Evolutionary conservation across 1,139 yeast genomes (phyloP), one percentile per base, ranked within the genome.

Genomic region (Sugiyamaella paludigena): DNA sequence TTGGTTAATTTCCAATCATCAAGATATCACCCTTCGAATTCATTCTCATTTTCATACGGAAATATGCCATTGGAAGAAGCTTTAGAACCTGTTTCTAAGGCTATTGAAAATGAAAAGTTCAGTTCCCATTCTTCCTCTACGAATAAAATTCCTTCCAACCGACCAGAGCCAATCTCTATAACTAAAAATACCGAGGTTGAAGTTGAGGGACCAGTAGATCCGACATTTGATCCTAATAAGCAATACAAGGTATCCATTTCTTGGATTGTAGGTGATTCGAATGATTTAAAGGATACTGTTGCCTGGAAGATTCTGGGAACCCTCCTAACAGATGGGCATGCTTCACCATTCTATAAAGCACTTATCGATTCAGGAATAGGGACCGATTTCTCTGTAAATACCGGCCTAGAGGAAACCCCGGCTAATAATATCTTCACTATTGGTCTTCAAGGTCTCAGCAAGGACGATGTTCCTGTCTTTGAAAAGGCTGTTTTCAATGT

Each of bases 1-100:
- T 74, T 92, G 52, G 72, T 84, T 6, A 81, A 82, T 29, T 92
- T 87, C 71, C 98, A 92, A 62, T 67, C 73, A 5, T 66, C 69
- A 4, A 78, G 85, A 60, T 92, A 92, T 65, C 96, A 91, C 63
- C 98, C 98, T 1, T 84, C 95, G 1, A 92, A 92, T 64, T 80
- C 96, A 1, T 82, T 77, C 60, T 84, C 96, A 0, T 88, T 84
- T 65, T 86, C 97, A 0, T 92, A 92, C 63, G 98, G 98, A 34
- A 78, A 82, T 48, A 74, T 88, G 48, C 82, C 88, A 0, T 71
- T 91, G 51, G 69, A 67, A 0, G 78, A 76, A 30, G 91, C 87
- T 49, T 72, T 92, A 52, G 67, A 71, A 42, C 81, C 79, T 51
- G 69, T 92, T 37, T 73, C 81, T 53, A 66, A 72, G 12, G 76